Evolutionary conservation across 78 protist genomes (phyloP).

Genomic region (Acrasis kona): DNA sequence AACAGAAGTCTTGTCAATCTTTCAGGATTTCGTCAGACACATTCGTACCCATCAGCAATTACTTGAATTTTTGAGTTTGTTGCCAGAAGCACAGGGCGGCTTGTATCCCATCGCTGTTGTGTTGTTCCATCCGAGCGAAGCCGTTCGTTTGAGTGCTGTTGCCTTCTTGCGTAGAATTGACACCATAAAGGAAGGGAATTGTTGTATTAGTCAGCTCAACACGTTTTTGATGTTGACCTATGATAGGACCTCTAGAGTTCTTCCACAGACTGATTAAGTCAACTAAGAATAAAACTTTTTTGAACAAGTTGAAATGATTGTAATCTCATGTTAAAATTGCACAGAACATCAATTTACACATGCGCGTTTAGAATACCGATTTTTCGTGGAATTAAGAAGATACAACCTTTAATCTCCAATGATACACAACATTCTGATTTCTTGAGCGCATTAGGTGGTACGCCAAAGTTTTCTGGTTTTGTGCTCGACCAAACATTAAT

Average conservation of each 20-base stretch:
- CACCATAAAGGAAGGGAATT: constrained; percentile 32
- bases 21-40: background rate
- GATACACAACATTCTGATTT: too few relatives aligned
- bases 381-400: too few relatives aligned
- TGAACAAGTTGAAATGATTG: too few relatives aligned
- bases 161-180: constrained; percentile 48
- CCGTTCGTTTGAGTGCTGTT: constrained; percentile 42
- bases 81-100: constrained; percentile 72
- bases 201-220: background rate
- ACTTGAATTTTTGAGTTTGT: constrained; percentile 34
- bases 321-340: too few relatives aligned
- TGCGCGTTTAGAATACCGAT: too few relatives aligned
- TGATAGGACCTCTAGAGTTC: background rate
- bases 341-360: too few relatives aligned
- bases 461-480: too few relatives aligned
- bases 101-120: constrained; percentile 59
- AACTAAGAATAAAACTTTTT: too few relatives aligned
- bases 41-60: background rate
- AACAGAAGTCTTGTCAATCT: background rate
- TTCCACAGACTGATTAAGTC: too few relatives aligned
- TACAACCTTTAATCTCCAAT: too few relatives aligned
- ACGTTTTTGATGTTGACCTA: background rate
- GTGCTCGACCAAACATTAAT: too few relatives aligned
- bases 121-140: constrained; percentile 47
- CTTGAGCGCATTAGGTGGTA: too few relatives aligned